phyloP scores from a whole-genome alignment of 306 rosid genomes.

The Casuarina equisetifolia region DNA sequence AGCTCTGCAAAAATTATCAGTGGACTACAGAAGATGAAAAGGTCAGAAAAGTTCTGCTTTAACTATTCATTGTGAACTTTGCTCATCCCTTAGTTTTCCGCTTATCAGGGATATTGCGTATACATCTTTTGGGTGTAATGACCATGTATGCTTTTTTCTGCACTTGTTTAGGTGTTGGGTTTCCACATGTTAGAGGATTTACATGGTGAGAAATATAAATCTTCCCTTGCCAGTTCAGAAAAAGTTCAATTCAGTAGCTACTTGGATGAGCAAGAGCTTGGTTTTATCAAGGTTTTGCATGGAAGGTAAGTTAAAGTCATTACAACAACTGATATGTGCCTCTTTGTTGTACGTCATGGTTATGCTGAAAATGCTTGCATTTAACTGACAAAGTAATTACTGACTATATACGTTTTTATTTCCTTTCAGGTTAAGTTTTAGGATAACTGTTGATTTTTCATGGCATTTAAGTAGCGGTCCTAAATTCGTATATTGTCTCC shows the following conservation, averaged over 20 bases:
- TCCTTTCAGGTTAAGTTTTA: too few relatives aligned
- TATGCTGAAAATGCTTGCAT: background rate
- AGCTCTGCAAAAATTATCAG: constrained; percentile 78
- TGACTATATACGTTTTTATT: too few relatives aligned
- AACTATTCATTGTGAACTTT: constrained; percentile 8
- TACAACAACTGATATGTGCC: constrained; percentile 1
- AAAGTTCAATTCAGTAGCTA: constrained; percentile 45
- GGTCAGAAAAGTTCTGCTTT: constrained; percentile 39
- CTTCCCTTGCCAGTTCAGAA: constrained; percentile 40
- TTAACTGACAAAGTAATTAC: background rate
- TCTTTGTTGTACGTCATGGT: background rate
- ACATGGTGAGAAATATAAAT: constrained; percentile 35
- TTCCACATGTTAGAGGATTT: constrained; percentile 44
- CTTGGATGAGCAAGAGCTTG: constrained; percentile 58
- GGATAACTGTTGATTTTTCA: too few relatives aligned
- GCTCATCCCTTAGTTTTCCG: constrained; percentile 15
- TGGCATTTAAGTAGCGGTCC: too few relatives aligned
- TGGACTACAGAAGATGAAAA: constrained; percentile 89
- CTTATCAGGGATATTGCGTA: background rate
- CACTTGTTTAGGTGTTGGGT: constrained; percentile 66
- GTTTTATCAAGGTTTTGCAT: constrained; percentile 63
- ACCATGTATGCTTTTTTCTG: constrained; percentile 14
- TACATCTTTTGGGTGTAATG: background rate
- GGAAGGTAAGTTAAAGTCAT: constrained; percentile 65
- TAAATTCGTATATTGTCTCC: too few relatives aligned